Evolutionary conservation across 352 stramenopile genomes (phyloP).

Genomic region (Globisporangium irregulare): DNA sequence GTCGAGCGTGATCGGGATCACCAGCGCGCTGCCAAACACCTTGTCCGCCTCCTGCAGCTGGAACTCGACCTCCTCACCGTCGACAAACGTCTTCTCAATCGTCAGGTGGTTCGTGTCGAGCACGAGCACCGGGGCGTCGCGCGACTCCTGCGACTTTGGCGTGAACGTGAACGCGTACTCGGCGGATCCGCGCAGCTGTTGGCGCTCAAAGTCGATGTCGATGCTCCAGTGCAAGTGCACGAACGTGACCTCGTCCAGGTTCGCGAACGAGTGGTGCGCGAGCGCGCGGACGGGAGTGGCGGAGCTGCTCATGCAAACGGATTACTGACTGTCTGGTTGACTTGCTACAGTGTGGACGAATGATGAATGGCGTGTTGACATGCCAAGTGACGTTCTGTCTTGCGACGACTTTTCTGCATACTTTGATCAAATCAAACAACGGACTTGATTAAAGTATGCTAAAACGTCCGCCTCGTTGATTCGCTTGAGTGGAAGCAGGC

Average conservation of each 20-base stretch:
- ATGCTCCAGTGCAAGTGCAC: conserved; percentile 88
- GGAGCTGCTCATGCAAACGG: neutral
- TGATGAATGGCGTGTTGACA: neutral
- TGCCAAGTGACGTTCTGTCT: neutral
- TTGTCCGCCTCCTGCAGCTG: conserved; percentile 32
- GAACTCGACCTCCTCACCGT: conserved; percentile 36
- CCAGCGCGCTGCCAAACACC: conserved; percentile 69
- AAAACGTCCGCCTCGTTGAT: no score
- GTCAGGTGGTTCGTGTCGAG: conserved; percentile 87
- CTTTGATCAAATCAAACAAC: neutral
- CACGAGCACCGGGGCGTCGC: conserved; percentile 33
- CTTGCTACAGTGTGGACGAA: conserved; percentile 5
- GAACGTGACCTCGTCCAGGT: conserved; percentile 78
- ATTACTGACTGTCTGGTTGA: neutral
- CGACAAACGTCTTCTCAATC: conserved; percentile 56
- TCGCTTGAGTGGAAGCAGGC: no score
- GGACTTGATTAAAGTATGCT: neutral
- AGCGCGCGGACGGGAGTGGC: conserved; percentile 16
- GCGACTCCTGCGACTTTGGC: conserved; percentile 12
- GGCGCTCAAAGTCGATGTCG: conserved; percentile 79
- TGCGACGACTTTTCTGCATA: neutral
- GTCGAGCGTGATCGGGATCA: conserved; percentile 39
- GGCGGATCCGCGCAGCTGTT: conserved; percentile 71
- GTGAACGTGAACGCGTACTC: conserved; percentile 77
- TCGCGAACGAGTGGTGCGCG: conserved; percentile 78